These are phyloP conservation scores for Leccinum subrobustum DNA, from an alignment of 1,284 basidiomycete genomes.

Conservation along the genomic window DNA sequence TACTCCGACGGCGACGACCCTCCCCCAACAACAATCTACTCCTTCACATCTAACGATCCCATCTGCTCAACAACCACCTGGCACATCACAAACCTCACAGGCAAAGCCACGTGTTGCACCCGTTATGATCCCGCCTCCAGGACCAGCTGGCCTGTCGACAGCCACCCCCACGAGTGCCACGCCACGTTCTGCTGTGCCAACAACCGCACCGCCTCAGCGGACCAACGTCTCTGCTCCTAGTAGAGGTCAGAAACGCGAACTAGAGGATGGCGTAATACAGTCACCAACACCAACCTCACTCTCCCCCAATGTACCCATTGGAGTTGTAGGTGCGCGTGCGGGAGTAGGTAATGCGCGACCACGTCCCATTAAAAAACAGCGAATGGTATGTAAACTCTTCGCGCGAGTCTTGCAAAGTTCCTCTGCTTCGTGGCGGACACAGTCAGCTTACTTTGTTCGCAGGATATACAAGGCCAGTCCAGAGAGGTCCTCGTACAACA, in stretches of 20 bases:
- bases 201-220: constrained; percentile 26
- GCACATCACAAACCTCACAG: constrained; percentile 33
- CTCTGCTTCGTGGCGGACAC: constrained; percentile 5
- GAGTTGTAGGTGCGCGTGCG: constrained; percentile 49
- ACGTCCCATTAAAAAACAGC: constrained; percentile 73
- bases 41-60: constrained; percentile 30
- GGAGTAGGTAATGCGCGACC: constrained; percentile 57
- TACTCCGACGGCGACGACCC: constrained; percentile 22
- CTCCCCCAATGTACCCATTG: constrained; percentile 30
- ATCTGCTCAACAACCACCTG: constrained; percentile 26
- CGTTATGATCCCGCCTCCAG: constrained; percentile 34
- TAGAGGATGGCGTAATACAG: constrained; percentile 34
- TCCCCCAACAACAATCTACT: constrained; percentile 30
- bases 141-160: constrained; percentile 18
- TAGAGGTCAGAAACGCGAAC: constrained; percentile 54
- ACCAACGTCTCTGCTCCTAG: constrained; percentile 18
- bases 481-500: constrained; percentile 45
- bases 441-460: constrained; percentile 15
- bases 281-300: constrained; percentile 24
- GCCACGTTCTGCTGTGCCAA: constrained; percentile 32
- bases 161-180: constrained; percentile 33
- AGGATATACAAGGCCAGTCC: constrained; percentile 41
- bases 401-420: not conserved
- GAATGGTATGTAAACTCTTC: constrained; percentile 50
- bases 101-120: constrained; percentile 39